These are phyloP conservation scores for Metschnikowia peoriensis DNA, from an alignment of 805 yeast species.

Conservation along the genomic window DNA sequence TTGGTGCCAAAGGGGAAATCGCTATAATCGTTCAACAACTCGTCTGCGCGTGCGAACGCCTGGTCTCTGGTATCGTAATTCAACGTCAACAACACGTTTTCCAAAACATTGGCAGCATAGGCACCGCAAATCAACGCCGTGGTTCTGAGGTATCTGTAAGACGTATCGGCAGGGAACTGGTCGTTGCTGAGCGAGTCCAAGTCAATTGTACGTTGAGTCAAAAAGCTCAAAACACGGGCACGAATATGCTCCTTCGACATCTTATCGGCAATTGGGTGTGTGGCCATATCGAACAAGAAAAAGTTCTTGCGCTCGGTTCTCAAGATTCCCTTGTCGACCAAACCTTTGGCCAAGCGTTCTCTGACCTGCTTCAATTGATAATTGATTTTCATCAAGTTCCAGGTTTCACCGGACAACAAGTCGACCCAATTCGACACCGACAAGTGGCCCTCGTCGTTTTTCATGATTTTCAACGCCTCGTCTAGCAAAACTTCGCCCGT, in stretches of 20 bases:
- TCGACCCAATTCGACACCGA: slow-evolving; percentile 92
- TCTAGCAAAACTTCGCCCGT: slow-evolving; percentile 96
- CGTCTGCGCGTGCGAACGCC: slow-evolving; percentile 94
- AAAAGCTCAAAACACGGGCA: slow-evolving; percentile 64
- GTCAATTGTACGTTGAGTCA: slow-evolving; percentile 69
- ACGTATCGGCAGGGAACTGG: slow-evolving; percentile 67
- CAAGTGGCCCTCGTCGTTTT: slow-evolving; percentile 72
- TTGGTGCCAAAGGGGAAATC: slow-evolving; percentile 74
- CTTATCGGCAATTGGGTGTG: slow-evolving; percentile 92
- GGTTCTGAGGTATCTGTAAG: slow-evolving; percentile 72
- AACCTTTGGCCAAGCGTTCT: slow-evolving; percentile 92
- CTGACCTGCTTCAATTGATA: slow-evolving; percentile 97
- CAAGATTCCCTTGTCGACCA: slow-evolving; percentile 94
- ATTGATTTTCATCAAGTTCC: slow-evolving; percentile 92
- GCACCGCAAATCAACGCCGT: slow-evolving; percentile 83
- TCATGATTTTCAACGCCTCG: slow-evolving; percentile 89
- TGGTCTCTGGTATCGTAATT: slow-evolving; percentile 87
- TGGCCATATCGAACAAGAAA: slow-evolving; percentile 95
- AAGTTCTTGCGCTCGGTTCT: slow-evolving; percentile 96
- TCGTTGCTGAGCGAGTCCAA: slow-evolving; percentile 40
- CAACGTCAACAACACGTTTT: slow-evolving; percentile 74
- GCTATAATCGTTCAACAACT: slow-evolving; percentile 73
- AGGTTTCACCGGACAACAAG: slow-evolving; percentile 89
- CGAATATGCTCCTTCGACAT: slow-evolving; percentile 79
- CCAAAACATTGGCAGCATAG: slow-evolving; percentile 94